Conservation (phyloP, 1,139 yeast species). For the Suhomyces kunorum region DNA sequence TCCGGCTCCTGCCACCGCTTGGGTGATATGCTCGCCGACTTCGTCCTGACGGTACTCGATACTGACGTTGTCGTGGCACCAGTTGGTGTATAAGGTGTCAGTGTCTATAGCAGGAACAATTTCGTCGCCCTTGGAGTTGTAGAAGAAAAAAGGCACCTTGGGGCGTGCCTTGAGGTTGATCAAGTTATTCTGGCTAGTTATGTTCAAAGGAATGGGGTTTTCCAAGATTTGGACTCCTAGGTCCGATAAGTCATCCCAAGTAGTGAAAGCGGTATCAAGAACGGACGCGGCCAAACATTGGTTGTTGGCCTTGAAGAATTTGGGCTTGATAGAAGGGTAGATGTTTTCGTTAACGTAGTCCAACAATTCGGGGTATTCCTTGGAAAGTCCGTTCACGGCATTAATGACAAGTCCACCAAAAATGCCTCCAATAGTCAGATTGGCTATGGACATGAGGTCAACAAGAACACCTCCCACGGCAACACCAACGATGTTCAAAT, state of each 20-base stretch:
- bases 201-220: background rate
- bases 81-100: conserved; percentile 16
- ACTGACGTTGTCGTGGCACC: conserved; percentile 19
- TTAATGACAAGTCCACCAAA: conserved; percentile 30
- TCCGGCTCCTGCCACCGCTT: conserved; percentile 17
- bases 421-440: conserved; percentile 23
- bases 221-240: conserved; percentile 2
- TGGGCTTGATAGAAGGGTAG: background rate
- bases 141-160: conserved; percentile 35
- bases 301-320: background rate
- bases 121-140: conserved; percentile 33
- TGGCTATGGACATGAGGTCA: conserved; percentile 24
- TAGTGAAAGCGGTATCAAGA: background rate
- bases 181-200: conserved; percentile 2
- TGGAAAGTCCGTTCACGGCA: conserved; percentile 29
- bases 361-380: conserved; percentile 28
- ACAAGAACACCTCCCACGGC: conserved; percentile 39
- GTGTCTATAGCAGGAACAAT: conserved; percentile 21
- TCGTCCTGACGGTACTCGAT: conserved; percentile 20
- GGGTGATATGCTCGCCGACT: conserved; percentile 21
- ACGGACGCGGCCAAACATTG: conserved; percentile 4
- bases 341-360: conserved; percentile 7
- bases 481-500: conserved; percentile 32
- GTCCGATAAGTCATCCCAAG: conserved; percentile 1
- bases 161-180: conserved; percentile 22